Conservation (phyloP, 2,329 filamentous ascomycete species). For the Ploettnerulaceae sp. region DNA sequence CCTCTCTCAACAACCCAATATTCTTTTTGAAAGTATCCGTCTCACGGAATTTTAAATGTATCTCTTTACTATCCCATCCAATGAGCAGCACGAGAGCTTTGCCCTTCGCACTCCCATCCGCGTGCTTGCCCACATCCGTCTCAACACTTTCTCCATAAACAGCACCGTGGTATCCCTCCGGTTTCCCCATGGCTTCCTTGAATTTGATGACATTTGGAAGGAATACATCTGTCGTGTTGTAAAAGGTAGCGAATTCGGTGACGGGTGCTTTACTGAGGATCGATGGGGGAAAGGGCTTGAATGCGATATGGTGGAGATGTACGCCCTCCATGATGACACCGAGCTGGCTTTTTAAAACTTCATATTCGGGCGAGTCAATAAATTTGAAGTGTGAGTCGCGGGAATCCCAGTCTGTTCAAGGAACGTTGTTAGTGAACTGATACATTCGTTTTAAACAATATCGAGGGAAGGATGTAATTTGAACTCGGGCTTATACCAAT, state of each 20-base stretch:
- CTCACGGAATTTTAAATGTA: slow-evolving; percentile 25
- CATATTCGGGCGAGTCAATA: slow-evolving; percentile 35
- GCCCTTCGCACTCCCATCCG: slow-evolving; percentile 11
- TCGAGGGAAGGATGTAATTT: background rate
- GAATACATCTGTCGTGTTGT: slow-evolving; percentile 8
- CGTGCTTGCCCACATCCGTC: slow-evolving; percentile 14
- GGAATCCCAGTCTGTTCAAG: slow-evolving; percentile 40
- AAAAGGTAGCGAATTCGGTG: slow-evolving; percentile 25
- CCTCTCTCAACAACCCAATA: slow-evolving; percentile 18
- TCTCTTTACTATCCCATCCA: slow-evolving; percentile 26
- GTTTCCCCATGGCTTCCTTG: slow-evolving; percentile 3
- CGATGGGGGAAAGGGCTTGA: slow-evolving; percentile 3
- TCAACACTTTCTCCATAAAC: slow-evolving; percentile 14
- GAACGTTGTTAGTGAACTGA: background rate
- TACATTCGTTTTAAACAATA: background rate
- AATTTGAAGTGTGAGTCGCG: slow-evolving; percentile 39
- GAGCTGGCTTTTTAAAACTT: slow-evolving; percentile 33
- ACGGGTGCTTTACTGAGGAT: slow-evolving; percentile 15
- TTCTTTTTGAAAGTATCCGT: slow-evolving; percentile 22
- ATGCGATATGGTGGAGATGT: slow-evolving; percentile 18
- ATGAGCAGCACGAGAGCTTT: slow-evolving; percentile 17
- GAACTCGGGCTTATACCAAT: slow-evolving; percentile 42
- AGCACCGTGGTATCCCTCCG: slow-evolving; percentile 8
- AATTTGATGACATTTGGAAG: slow-evolving; percentile 13
- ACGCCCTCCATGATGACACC: slow-evolving; percentile 7